These are phyloP conservation scores for Linaria vulgaris DNA, from an alignment of 257 asterid genomes.

Conservation along the genomic window DNA sequence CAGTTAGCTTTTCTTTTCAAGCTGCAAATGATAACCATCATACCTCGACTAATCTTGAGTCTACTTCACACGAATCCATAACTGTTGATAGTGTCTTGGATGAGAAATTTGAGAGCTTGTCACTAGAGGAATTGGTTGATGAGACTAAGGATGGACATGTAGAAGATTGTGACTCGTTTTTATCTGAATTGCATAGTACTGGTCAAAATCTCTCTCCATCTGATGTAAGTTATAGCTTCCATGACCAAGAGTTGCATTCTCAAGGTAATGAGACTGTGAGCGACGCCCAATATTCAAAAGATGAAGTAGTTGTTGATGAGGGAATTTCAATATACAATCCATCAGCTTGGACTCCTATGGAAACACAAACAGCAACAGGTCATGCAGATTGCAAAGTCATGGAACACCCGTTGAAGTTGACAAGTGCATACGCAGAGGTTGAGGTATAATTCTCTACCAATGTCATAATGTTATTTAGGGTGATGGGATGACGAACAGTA, in stretches of 20 bases:
- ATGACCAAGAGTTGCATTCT: slow-evolving; percentile 25
- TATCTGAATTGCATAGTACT: slow-evolving; percentile 48
- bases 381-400: slow-evolving; percentile 50
- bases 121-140: slow-evolving; percentile 39
- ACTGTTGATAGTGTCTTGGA: slow-evolving; percentile 34
- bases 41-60: slow-evolving; percentile 19
- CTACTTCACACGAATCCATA: slow-evolving; percentile 23
- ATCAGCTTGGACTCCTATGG: slow-evolving; percentile 83
- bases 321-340: slow-evolving; percentile 36
- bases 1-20: slow-evolving; percentile 29
- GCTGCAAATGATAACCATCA: slow-evolving; percentile 26
- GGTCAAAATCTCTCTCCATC: slow-evolving; percentile 37
- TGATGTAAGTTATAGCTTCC: slow-evolving; percentile 26
- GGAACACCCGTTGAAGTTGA: slow-evolving; percentile 78
- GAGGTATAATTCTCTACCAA: slow-evolving; percentile 50
- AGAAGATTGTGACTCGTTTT: slow-evolving; percentile 42
- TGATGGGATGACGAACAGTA: slow-evolving; percentile 9
- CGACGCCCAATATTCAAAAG: slow-evolving; percentile 23
- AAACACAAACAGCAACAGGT: slow-evolving; percentile 78
- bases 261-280: slow-evolving; percentile 31
- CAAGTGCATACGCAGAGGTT: slow-evolving; percentile 72
- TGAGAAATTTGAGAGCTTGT: slow-evolving; percentile 43
- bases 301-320: slow-evolving; percentile 23
- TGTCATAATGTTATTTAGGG: slow-evolving; percentile 17
- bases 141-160: slow-evolving; percentile 28